phyloP scores from a whole-genome alignment of 768 basidiomycete genomes.

The Leccinum olivaceopallidum region DNA sequence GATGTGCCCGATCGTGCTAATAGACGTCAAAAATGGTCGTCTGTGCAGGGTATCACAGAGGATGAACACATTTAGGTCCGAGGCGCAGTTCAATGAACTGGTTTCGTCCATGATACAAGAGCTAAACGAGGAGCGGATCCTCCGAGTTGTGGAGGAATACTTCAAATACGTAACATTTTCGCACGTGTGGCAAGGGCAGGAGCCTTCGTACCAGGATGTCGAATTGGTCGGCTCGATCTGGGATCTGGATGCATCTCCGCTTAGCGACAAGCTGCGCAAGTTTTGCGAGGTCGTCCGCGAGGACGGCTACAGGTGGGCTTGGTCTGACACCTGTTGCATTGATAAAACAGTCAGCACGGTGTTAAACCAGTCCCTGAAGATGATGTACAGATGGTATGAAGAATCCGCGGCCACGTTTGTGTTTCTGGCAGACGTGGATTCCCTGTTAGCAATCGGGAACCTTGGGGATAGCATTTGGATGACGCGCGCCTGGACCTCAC shows the following conservation, averaged over 20 bases:
- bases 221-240: not conserved
- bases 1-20: not conserved
- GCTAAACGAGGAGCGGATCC: not conserved
- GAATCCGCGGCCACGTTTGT: not conserved
- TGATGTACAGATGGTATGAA: slow-evolving; percentile 7
- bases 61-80: not conserved
- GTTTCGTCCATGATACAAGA: not conserved
- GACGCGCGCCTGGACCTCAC: too few relatives aligned
- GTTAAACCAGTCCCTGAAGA: not conserved
- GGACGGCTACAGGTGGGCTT: not conserved
- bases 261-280: not conserved
- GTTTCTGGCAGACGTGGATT: too few relatives aligned
- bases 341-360: not conserved
- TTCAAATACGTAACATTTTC: not conserved
- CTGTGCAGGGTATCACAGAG: not conserved
- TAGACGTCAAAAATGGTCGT: not conserved
- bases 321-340: not conserved
- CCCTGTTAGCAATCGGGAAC: too few relatives aligned
- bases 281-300: not conserved
- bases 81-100: not conserved
- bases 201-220: not conserved
- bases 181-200: not conserved
- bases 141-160: not conserved
- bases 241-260: not conserved
- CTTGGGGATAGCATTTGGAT: too few relatives aligned